Evolutionary conservation across 805 yeast genomes (phyloP).

Genomic region (Yarrowia hollandica): DNA sequence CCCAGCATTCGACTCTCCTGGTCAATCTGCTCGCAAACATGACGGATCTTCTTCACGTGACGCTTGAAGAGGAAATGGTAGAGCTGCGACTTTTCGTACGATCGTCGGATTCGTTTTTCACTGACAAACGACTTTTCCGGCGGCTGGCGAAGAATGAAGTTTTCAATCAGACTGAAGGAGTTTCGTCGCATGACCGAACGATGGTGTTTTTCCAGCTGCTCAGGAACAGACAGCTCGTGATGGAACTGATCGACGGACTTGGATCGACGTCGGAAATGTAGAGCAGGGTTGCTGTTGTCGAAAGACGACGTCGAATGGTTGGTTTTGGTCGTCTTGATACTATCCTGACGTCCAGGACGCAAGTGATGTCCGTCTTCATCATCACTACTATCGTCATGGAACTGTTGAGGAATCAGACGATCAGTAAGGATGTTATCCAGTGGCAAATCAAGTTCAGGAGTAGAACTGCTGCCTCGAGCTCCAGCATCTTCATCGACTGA

Average conservation of each 20-base stretch:
- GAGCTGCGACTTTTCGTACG: slow-evolving; percentile 29
- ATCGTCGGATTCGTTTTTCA: slow-evolving; percentile 23
- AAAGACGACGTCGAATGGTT: not conserved
- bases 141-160: slow-evolving; percentile 17
- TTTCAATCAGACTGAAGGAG: slow-evolving; percentile 18
- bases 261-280: slow-evolving; percentile 11
- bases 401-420: slow-evolving; percentile 4
- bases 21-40: slow-evolving; percentile 20
- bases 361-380: not conserved
- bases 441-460: slow-evolving; percentile 5
- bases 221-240: slow-evolving; percentile 26
- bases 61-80: slow-evolving; percentile 28
- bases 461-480: not conserved
- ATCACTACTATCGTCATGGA: slow-evolving; percentile 8
- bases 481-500: not conserved
- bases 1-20: slow-evolving; percentile 1
- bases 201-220: slow-evolving; percentile 19
- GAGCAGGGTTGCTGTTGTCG: slow-evolving; percentile 7
- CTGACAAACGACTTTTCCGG: slow-evolving; percentile 23
- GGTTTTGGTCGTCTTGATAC: slow-evolving; percentile 7
- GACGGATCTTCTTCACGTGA: not conserved
- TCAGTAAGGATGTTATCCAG: slow-evolving; percentile 15
- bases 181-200: slow-evolving; percentile 11
- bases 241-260: slow-evolving; percentile 27
- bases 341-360: slow-evolving; percentile 10